phyloP scores from a whole-genome alignment of 768 basidiomycete genomes.

The Calocybe indica region DNA sequence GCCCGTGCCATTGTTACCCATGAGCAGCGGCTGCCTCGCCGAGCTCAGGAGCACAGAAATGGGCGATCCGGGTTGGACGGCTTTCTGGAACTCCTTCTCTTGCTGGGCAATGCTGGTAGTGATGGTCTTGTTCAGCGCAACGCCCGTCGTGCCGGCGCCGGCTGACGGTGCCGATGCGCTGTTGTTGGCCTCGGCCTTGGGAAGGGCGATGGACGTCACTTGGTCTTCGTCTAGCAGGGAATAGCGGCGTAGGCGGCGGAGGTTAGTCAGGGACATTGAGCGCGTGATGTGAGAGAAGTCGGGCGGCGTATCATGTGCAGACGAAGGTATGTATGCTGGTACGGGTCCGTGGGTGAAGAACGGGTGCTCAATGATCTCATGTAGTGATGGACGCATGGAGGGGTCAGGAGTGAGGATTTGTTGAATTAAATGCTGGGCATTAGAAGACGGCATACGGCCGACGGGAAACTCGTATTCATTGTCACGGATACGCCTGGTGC shows the following conservation, averaged over 20 bases:
- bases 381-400: conserved; percentile 71
- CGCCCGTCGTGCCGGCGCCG: not conserved
- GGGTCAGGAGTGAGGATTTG: conserved; percentile 86
- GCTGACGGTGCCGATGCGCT: conserved; percentile 15
- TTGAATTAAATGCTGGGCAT: conserved; percentile 72
- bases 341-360: conserved; percentile 84
- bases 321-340: conserved; percentile 73
- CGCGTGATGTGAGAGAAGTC: conserved; percentile 68
- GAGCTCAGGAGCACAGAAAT: conserved; percentile 88
- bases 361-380: conserved; percentile 76
- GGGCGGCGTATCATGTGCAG: conserved; percentile 71
- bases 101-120: conserved; percentile 71
- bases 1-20: conserved; percentile 34
- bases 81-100: conserved; percentile 96
- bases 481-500: conserved; percentile 76
- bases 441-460: conserved; percentile 64
- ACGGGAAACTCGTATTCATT: conserved; percentile 91
- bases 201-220: conserved; percentile 33
- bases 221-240: conserved; percentile 64
- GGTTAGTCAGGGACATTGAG: conserved; percentile 59
- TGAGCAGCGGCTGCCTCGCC: conserved; percentile 81
- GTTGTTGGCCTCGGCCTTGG: conserved; percentile 20
- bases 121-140: conserved; percentile 26
- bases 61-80: conserved; percentile 91
- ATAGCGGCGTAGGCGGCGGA: conserved; percentile 56